Conservation (phyloP, 371 early-diverging fungal genomes). For the Apophysomyces sp. region DNA sequence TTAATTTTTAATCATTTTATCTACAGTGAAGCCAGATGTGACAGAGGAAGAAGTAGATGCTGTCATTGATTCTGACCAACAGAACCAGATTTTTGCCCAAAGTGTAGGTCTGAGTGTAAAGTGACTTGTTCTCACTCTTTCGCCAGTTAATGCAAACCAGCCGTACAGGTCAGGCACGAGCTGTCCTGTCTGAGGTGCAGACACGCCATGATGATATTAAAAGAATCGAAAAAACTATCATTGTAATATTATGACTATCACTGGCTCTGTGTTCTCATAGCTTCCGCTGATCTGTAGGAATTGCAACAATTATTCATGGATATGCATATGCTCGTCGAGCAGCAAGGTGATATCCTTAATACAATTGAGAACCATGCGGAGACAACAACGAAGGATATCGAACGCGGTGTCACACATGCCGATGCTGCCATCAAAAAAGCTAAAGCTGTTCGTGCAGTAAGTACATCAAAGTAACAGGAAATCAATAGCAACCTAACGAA, state of each 20-base stretch:
- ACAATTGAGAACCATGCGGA: constrained; percentile 70
- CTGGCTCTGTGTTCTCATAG: not conserved
- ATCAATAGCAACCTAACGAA: not conserved
- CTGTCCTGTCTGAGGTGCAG: constrained; percentile 81
- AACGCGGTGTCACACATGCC: constrained; percentile 66
- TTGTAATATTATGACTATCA: constrained; percentile 38
- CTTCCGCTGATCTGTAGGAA: constrained; percentile 53
- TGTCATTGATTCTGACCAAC: constrained; percentile 66
- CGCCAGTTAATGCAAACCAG: constrained; percentile 64
- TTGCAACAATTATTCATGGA: constrained; percentile 86
- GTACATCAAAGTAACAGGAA: constrained; percentile 1
- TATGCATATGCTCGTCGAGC: constrained; percentile 83
- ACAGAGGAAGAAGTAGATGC: constrained; percentile 75
- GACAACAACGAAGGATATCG: constrained; percentile 62
- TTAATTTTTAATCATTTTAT: not conserved
- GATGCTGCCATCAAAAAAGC: constrained; percentile 70
- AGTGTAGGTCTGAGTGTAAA: constrained; percentile 44
- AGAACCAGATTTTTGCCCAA: constrained; percentile 78
- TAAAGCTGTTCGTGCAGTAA: constrained; percentile 67
- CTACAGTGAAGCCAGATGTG: constrained; percentile 79
- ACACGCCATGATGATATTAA: constrained; percentile 84
- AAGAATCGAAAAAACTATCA: constrained; percentile 82
- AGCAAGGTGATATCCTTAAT: constrained; percentile 72
- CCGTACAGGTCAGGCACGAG: constrained; percentile 74
- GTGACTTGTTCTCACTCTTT: not conserved